Evolutionary conservation across 2,329 filamentous ascomycete genomes (phyloP).

Genomic region (Pezicula neosporulosa): DNA sequence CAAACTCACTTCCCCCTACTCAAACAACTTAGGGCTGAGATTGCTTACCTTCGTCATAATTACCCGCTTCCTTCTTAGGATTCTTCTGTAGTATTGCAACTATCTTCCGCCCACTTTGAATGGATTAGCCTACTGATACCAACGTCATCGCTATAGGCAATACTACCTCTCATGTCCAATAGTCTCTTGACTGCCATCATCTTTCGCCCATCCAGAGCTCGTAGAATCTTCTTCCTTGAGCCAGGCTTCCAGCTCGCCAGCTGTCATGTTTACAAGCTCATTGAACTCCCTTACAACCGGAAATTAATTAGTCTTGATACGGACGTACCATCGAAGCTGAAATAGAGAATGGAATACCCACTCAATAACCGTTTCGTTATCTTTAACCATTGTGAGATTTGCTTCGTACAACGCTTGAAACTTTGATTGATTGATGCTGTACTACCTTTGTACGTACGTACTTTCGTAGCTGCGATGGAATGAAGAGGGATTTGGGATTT

Average conservation of each 20-base stretch:
- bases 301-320: not conserved
- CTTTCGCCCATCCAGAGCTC: conserved; percentile 57
- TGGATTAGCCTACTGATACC: not conserved
- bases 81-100: conserved; percentile 61
- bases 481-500: no score
- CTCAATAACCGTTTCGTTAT: conserved; percentile 46
- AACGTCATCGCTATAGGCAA: not conserved
- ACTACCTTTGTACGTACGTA: no score
- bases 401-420: no score
- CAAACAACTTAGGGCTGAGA: not conserved
- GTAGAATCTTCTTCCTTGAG: conserved; percentile 55
- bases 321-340: not conserved
- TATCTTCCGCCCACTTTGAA: conserved; percentile 56
- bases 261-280: conserved; percentile 62
- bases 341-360: conserved; percentile 17
- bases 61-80: conserved; percentile 49
- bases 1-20: not conserved
- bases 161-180: conserved; percentile 55
- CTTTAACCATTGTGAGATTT: conserved; percentile 41
- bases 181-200: conserved; percentile 54
- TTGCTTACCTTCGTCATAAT: conserved; percentile 49
- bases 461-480: no score
- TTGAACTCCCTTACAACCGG: conserved; percentile 54
- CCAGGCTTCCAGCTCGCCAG: conserved; percentile 58
- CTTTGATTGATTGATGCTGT: no score